Base-by-base conservation (phyloP, 768 basidiomycete genomes). In the Tylopilus cervinicoccineus region DNA sequence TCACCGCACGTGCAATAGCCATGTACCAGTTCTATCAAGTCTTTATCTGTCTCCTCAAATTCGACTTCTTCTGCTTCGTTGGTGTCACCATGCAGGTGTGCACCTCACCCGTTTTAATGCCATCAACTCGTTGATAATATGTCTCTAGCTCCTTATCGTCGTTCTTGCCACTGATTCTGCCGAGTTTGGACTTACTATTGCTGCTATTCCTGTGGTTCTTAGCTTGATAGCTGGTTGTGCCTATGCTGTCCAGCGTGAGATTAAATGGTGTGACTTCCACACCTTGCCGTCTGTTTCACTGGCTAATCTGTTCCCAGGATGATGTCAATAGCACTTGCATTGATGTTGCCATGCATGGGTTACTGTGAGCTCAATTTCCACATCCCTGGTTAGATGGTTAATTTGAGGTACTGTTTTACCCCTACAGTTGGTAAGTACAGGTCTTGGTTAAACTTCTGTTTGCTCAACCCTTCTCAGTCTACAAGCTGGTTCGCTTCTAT, bases 1-100 rank as follows among this genome's bases (percentile, higher is more conserved):
- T 51, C 22, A 48, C 48, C 34, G 33, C 38, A 47, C 47, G 31
- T 53, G 13, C 34, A 45, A 44, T 53, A 92, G 89, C 78, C 27
- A 93, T 93, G 90, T 92, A 89, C 64, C 86, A 86, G 58, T 89
- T 73, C 68, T 93, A 93, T 60, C 86, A 93, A 69, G 80, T 93
- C 58, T 79, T 91, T 76, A 81, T 93, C 38, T 91, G 88, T 60
- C 76, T 93, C 44, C 78, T 93, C 57, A 93, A 91, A 64, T 90
- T 93, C 64, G 89, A 93, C 66, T 93, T 91, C 67, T 93, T 93
- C 72, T 81, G 79, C 65, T 92, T 93, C 62, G 76, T 78, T 19
- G 90, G 85, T n/a, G 84, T 92, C 22, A 91, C 89, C 3, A 90
- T 91, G 78, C 90, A 93, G 80, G 89, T 80, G 43, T 41, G 68